Conservation (phyloP, 2,329 filamentous ascomycete species). For the Lasiodiplodia sp. region DNA sequence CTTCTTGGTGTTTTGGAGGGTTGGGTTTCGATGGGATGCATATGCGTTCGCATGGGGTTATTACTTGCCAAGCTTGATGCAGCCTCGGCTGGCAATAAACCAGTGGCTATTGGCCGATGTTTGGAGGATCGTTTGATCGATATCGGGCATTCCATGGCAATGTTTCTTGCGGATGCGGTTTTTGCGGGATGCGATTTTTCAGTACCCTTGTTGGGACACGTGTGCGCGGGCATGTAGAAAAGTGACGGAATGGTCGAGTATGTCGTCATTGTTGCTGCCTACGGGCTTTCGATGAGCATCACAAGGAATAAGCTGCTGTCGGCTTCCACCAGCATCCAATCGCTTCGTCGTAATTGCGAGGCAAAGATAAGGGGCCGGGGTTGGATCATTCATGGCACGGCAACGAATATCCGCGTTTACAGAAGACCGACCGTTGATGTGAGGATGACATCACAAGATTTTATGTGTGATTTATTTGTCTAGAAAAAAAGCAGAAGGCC, state of each 20-base stretch:
- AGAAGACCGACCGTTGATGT: neutral
- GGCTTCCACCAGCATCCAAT: neutral
- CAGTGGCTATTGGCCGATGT: neutral
- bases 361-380: neutral
- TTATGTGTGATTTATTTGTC: neutral
- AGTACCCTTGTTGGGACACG: neutral
- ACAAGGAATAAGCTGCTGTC: neutral
- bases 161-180: neutral
- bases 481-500: neutral
- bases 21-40: neutral
- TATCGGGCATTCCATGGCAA: neutral
- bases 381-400: neutral
- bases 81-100: neutral
- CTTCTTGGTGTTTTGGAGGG: neutral
- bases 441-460: neutral
- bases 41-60: neutral
- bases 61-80: neutral
- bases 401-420: neutral
- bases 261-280: neutral
- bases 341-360: neutral
- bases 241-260: neutral
- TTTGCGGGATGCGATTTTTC: neutral
- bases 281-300: neutral
- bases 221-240: neutral
- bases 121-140: neutral